These are phyloP conservation scores for Coniella vitis DNA, from an alignment of 2,329 filamentous ascomycete species.

Conservation along the genomic window DNA sequence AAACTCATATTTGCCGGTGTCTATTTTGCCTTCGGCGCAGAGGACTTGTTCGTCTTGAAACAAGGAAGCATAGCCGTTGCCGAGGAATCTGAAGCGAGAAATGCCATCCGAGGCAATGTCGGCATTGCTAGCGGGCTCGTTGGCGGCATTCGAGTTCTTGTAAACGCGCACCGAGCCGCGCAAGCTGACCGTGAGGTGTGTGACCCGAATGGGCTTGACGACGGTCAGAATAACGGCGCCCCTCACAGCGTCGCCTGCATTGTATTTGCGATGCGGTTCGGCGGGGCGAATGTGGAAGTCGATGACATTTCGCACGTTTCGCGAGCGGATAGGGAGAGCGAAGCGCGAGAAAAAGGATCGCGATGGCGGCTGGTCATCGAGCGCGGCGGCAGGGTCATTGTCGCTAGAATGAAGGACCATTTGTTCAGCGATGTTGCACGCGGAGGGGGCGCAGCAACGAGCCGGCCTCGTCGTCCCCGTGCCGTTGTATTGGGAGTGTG, in stretches of 20 bases:
- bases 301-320: conserved; percentile 55
- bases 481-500: conserved; percentile 4
- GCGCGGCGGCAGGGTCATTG: conserved; percentile 31
- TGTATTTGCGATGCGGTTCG: conserved; percentile 72
- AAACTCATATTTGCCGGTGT: conserved; percentile 71
- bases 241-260: conserved; percentile 65
- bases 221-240: conserved; percentile 68
- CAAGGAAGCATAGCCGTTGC: conserved; percentile 71
- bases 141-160: conserved; percentile 57
- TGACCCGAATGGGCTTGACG: conserved; percentile 68
- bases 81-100: conserved; percentile 52
- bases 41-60: conserved; percentile 78
- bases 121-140: conserved; percentile 38
- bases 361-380: conserved; percentile 33
- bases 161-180: conserved; percentile 76
- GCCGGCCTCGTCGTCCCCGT: conserved; percentile 11
- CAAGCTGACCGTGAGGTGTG: conserved; percentile 70
- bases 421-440: conserved; percentile 28
- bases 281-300: conserved; percentile 74
- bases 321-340: conserved; percentile 43
- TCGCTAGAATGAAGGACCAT: conserved; percentile 37
- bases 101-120: conserved; percentile 28
- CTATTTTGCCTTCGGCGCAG: conserved; percentile 69
- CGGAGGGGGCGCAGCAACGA: conserved; percentile 8
- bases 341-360: conserved; percentile 47